Evolutionary conservation across 2,329 filamentous ascomycete species (phyloP), one percentile per base, ranked within the genome.

Genomic region (Cladobotryum protrusum): DNA sequence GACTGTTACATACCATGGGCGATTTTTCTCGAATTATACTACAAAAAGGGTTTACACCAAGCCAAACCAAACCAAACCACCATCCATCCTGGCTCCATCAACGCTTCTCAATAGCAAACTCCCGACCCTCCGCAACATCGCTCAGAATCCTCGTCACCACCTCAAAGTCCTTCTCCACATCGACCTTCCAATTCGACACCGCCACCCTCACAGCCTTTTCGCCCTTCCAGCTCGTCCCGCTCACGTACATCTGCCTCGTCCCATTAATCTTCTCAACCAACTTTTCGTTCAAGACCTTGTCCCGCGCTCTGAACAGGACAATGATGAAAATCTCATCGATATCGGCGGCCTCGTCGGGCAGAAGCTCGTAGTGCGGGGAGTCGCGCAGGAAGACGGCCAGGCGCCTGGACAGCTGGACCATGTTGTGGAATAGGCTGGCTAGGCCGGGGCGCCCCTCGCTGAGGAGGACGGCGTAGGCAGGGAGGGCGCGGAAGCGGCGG

Each of bases 401-500:
- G 14, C 67, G 73, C 18, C 89, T 77, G 0, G 89, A 82, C 5
- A 96, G 75, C 3, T 72, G 67, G 20, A 90, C 83, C 72, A 96
- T 90, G 20, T 81, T 77, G 53, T 79, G 74, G 4, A 96, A 72
- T 70, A 96, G 85, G 1, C 75, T 72, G 1, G 75, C 72, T 56
- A 95, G 81, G 0, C 89, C 90, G 0, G 74, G 64, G 2, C 74
- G 74, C 1, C 92, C 92, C 59, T 93, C 86, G 43, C 86, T 85
- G 17, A 85, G 65, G 2, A 96, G 76, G 0, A 85, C 86, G 11
- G 89, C 84, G 62, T 96, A 96, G 8, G 89, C 86, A 0, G 92
- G 91, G n/a, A 96, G 73, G 0, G 91, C 91, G 47, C 92, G 82
- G 72, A 96, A 95, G 5, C 91, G 85, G 36, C 91, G 82, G 2